Evolutionary conservation across 1,139 yeast species (phyloP).

Genomic region (Suhomyces maxii): DNA sequence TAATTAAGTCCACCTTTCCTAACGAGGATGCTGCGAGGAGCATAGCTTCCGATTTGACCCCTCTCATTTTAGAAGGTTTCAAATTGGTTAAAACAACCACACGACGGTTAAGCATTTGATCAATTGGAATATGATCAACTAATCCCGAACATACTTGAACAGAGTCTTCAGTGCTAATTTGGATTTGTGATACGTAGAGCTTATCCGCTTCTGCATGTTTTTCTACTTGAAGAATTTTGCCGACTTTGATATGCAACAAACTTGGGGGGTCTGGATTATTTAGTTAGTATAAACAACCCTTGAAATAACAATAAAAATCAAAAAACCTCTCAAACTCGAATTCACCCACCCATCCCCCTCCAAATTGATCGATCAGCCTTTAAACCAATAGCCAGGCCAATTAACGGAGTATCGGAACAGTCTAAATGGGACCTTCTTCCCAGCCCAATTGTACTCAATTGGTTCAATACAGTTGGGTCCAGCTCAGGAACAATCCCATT

Average conservation of each 20-base stretch:
- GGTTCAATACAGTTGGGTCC: too few species aligned
- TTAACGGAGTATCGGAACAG: too few species aligned
- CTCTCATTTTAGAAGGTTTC: slow-evolving; percentile 92
- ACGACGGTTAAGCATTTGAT: slow-evolving; percentile 77
- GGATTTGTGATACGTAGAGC: slow-evolving; percentile 52
- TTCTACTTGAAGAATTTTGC: slow-evolving; percentile 41
- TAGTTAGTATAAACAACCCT: slow-evolving; percentile 1
- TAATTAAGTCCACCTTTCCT: slow-evolving; percentile 21
- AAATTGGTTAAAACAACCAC: slow-evolving; percentile 86
- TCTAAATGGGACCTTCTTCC: too few species aligned
- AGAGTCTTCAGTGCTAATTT: slow-evolving; percentile 17
- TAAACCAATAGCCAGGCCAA: too few species aligned
- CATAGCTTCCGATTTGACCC: slow-evolving; percentile 68
- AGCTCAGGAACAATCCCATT: too few species aligned
- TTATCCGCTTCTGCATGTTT: slow-evolving; percentile 55
- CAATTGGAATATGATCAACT: slow-evolving; percentile 69
- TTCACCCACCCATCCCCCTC: background rate
- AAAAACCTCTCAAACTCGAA: background rate
- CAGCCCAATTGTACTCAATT: too few species aligned
- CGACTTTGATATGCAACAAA: slow-evolving; percentile 40
- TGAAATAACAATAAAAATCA: background rate
- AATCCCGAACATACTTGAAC: slow-evolving; percentile 60
- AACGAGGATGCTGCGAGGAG: slow-evolving; percentile 47
- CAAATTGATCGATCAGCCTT: too few species aligned
- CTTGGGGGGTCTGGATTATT: slow-evolving; percentile 21